Base-by-base conservation (phyloP, 805 yeast genomes). In the Kockiozyma suomiensis region DNA sequence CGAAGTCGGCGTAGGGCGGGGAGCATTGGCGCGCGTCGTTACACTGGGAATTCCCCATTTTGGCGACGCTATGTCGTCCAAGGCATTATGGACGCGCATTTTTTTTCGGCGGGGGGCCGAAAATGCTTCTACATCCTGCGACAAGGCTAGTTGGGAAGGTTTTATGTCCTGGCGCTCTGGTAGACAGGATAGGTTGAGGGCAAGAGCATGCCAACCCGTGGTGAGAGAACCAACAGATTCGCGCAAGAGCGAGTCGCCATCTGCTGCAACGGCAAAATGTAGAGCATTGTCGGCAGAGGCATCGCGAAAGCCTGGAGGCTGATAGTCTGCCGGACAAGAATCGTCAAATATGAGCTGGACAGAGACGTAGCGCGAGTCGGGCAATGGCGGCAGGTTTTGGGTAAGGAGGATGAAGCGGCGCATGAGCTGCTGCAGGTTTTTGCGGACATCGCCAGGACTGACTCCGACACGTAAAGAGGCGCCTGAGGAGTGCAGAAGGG, bases 361-460 rank as follows among this genome's bases (percentile, higher is more conserved):
- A 0, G 81, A 74, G 40, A 84, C 66, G 53, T 66, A 80, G 56
- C 82, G 78, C 42, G 78, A 74, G 32, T 61, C 61, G 6, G 87
- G 86, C 26, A 83, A 67, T 0, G 81, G 78, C 17, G 81, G 79
- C n/a, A 84, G 71, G 0, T 79, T 73, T 68, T 85, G 88, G 0
- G 86, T 82, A 3, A 80, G 69, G 0, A 82, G 73, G 21, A 84
- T 81, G 53, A 85, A 78, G 54, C 82, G 73, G 67, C 78, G 78
- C 75, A 84, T 77, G 49, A 83, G 65, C 53, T 77, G 80, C 59
- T 81, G 83, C 2, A 81, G 74, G 62, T 77, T 74, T 58, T 74
- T 74, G 63, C 83, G 75, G 8, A 81, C 77, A 32, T 75, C 74
- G 25, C 75, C 55, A 13, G 43, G 17, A 12, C 54, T 26, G 3